Conservation (phyloP, 495 filamentous ascomycete species). For the Neurospora sp. region DNA sequence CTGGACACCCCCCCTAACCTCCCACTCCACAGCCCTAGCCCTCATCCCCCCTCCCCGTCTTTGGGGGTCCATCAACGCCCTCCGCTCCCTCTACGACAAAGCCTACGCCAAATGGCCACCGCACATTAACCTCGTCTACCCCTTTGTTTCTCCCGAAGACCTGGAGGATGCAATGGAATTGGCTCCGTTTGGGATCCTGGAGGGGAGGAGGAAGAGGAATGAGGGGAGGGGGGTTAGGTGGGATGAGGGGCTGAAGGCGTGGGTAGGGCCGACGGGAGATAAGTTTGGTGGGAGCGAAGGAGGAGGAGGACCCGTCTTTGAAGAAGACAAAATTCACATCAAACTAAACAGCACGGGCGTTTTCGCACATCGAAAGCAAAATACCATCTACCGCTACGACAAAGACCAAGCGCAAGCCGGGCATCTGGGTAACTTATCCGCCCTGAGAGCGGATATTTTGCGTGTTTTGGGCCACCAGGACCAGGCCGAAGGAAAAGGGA, state of each 20-base stretch:
- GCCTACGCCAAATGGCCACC: conserved; percentile 48
- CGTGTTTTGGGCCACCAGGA: conserved; percentile 11
- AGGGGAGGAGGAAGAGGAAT: not conserved
- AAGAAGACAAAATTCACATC: no score
- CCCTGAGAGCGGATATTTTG: conserved; percentile 14
- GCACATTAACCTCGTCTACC: conserved; percentile 51
- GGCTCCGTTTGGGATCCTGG: not conserved
- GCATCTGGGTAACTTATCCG: not conserved
- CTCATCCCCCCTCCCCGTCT: conserved; percentile 34
- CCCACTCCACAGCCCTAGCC: conserved; percentile 41
- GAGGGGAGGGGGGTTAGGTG: not conserved
- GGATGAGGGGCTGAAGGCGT: not conserved
- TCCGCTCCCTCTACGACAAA: conserved; percentile 46
- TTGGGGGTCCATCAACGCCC: conserved; percentile 32
- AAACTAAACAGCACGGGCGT: not conserved
- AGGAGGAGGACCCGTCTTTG: no score
- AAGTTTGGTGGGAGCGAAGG: no score
- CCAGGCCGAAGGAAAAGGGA: not conserved
- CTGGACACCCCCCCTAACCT: conserved; percentile 18
- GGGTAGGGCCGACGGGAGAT: no score
- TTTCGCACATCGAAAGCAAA: conserved; percentile 32
- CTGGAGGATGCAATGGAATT: not conserved
- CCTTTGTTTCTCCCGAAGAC: conserved; percentile 35
- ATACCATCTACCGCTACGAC: conserved; percentile 35
- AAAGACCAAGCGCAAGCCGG: not conserved